phyloP scores from a whole-genome alignment of 805 yeast genomes.

The Ogataea ramenticola region DNA sequence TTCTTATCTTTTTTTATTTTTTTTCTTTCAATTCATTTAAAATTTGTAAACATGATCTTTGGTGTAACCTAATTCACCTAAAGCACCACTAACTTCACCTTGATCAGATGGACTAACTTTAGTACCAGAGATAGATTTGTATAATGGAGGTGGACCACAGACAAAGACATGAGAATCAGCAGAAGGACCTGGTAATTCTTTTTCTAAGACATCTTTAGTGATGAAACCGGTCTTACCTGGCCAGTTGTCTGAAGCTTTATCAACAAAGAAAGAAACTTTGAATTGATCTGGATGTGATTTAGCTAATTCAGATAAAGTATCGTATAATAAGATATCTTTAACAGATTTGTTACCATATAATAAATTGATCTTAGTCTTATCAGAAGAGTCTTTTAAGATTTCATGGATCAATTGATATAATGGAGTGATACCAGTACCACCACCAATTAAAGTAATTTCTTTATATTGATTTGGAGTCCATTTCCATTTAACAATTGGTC shows the following conservation, averaged over 20 bases:
- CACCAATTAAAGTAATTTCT: constrained; percentile 79
- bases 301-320: constrained; percentile 66
- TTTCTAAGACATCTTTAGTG: constrained; percentile 61
- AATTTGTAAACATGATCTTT: constrained; percentile 88
- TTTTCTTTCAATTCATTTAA: constrained; percentile 26
- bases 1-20: too few species aligned
- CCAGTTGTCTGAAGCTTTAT: constrained; percentile 42
- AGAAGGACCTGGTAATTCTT: constrained; percentile 56
- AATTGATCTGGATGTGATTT: constrained; percentile 70
- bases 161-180: constrained; percentile 68
- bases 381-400: constrained; percentile 71
- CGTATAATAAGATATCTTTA: constrained; percentile 74
- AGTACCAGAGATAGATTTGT: constrained; percentile 79
- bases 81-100: constrained; percentile 87
- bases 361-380: constrained; percentile 82
- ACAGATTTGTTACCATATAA: constrained; percentile 74
- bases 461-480: constrained; percentile 84
- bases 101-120: constrained; percentile 86
- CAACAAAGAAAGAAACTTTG: constrained; percentile 72
- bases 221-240: constrained; percentile 69
- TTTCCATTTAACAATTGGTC: constrained; percentile 88
- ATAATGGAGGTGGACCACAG: constrained; percentile 94
- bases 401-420: constrained; percentile 79
- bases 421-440: constrained; percentile 97
- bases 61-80: constrained; percentile 81